Evolutionary conservation across 805 yeast genomes (phyloP).

Genomic region (Lipomyces sp.): DNA sequence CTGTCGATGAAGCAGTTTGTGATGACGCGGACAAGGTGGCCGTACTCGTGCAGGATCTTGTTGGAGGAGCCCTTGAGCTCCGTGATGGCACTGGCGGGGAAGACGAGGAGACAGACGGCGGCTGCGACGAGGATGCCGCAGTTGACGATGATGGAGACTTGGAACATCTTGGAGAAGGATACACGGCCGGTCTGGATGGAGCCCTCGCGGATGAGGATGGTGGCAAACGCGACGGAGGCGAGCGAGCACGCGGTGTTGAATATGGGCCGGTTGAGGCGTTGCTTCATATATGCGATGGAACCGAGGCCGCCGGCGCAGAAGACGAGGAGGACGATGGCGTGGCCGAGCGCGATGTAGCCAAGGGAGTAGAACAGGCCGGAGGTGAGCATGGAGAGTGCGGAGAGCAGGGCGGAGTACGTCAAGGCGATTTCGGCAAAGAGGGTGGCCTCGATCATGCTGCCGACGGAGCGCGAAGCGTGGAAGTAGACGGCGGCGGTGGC

Average conservation of each 20-base stretch:
- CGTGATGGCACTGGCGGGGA: slow-evolving; percentile 59
- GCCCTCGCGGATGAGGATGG: slow-evolving; percentile 73
- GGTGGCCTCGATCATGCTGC: slow-evolving; percentile 74
- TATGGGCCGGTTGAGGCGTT: slow-evolving; percentile 59
- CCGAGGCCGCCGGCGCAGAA: slow-evolving; percentile 59
- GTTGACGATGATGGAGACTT: slow-evolving; percentile 56
- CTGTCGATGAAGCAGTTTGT: not conserved
- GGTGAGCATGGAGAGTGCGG: slow-evolving; percentile 51
- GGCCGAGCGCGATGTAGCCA: slow-evolving; percentile 40
- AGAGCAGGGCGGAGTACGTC: slow-evolving; percentile 51
- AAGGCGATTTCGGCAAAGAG: slow-evolving; percentile 57
- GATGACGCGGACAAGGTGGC: not conserved
- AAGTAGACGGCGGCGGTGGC: slow-evolving; percentile 83
- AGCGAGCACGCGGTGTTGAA: slow-evolving; percentile 80
- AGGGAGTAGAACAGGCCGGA: slow-evolving; percentile 47
- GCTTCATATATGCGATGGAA: slow-evolving; percentile 64
- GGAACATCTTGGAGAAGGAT: slow-evolving; percentile 52
- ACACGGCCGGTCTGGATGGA: slow-evolving; percentile 56
- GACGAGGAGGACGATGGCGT: slow-evolving; percentile 50
- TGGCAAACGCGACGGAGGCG: slow-evolving; percentile 66
- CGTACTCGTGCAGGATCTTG: slow-evolving; percentile 25
- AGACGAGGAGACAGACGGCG: slow-evolving; percentile 56
- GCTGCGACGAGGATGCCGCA: slow-evolving; percentile 61
- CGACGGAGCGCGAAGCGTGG: slow-evolving; percentile 75
- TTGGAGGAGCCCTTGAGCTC: slow-evolving; percentile 48